These are phyloP conservation scores for Neurospora sp. DNA, from an alignment of 495 filamentous ascomycete genomes.

Conservation along the genomic window DNA sequence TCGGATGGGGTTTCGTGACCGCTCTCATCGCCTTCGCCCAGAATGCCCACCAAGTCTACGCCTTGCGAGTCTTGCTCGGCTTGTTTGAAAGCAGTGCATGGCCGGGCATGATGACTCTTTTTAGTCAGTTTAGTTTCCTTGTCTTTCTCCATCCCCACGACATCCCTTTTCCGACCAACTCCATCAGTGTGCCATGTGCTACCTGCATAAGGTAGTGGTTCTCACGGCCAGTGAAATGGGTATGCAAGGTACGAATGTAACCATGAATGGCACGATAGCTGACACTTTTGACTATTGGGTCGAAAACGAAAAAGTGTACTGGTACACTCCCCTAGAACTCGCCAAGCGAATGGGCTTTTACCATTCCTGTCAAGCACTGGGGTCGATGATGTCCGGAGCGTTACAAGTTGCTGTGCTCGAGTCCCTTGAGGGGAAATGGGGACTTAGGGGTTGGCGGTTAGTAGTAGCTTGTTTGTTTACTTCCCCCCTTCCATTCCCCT, in stretches of 20 bases:
- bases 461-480: not conserved
- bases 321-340: constrained; percentile 29
- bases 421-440: constrained; percentile 35
- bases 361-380: constrained; percentile 29
- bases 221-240: not conserved
- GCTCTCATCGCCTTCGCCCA: constrained; percentile 19
- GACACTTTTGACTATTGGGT: not conserved
- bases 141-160: not conserved
- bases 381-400: constrained; percentile 32
- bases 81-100: constrained; percentile 40
- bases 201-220: not conserved
- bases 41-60: constrained; percentile 25
- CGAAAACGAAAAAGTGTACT: constrained; percentile 15
- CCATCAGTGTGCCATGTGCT: not conserved
- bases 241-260: not conserved
- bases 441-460: constrained; percentile 42
- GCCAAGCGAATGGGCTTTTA: constrained; percentile 35
- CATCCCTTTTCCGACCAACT: not conserved
- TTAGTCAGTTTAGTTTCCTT: constrained; percentile 14
- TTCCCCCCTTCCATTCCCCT: not conserved
- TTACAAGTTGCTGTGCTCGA: constrained; percentile 45
- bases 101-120: constrained; percentile 31
- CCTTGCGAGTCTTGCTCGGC: constrained; percentile 41
- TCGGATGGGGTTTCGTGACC: constrained; percentile 34
- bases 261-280: not conserved